Base-by-base conservation (phyloP, 2,329 filamentous ascomycete genomes). In the Talaromyces sp. region DNA sequence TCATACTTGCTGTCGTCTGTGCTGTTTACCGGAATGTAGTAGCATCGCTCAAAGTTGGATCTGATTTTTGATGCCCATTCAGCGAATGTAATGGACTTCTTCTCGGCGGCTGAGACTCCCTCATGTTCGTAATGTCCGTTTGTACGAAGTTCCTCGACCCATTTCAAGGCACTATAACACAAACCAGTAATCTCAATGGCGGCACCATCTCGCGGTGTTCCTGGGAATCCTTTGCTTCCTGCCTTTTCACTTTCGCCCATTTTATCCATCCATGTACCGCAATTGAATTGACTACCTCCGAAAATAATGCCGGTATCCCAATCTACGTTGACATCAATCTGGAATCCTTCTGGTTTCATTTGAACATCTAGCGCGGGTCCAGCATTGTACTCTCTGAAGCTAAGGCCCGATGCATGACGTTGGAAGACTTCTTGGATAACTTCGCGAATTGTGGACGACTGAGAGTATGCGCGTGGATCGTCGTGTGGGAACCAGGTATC, bases 191-290 rank as follows among this genome's bases (percentile, higher is more conserved):
- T 98, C 77, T 99, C 95, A 64, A 99, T 86, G 22, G 95, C 93
- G 49, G 95, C 93, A 35, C 95, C 95, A 75, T 99, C 96, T 72
- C 96, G 90, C 56, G 95, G 95, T n/a, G 95, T 99, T 9, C 93
- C 95, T 0, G 95, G 96, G 22, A 97, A 83, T 59, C 95, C 96
- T 81, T 97, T 98, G 73, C 89, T 97, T 66, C 90, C 90, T 17
- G 96, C 95, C 67, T 89, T 91, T 69, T 91, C 88, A 68, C 93
- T 97, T 78, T 99, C 95, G n/a, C 95, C 95, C 95, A 99, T 99
- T 85, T 99, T 99, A 83, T 99, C 95, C 93, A 97, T 97, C 95
- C 95, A 99, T 1, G 95, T 99, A 61, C 95, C 95, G 72, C 96
- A 99, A 78, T 99, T 99, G 79, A 82, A 85, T 74, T 97, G 93